Conservation (phyloP, 371 early-diverging fungal species). For the Mucor sp. region DNA sequence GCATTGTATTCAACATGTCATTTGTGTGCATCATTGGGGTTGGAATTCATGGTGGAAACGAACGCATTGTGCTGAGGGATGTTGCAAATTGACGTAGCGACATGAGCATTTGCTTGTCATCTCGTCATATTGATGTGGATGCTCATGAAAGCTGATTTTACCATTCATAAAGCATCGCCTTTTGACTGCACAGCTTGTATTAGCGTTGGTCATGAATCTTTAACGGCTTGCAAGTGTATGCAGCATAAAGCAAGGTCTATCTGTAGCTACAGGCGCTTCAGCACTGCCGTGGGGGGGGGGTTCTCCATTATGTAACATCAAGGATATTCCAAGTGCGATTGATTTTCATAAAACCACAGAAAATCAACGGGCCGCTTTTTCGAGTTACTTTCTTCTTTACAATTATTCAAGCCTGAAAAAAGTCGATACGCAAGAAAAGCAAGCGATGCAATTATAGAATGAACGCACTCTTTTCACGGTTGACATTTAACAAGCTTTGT, state of each 20-base stretch:
- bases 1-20: neutral
- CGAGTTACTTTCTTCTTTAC: neutral
- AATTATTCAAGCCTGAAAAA: neutral
- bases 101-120: neutral
- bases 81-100: neutral
- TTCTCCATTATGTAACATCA: neutral
- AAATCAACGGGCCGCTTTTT: neutral
- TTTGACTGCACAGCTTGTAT: neutral
- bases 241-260: neutral
- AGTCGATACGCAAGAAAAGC: neutral
- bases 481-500: slow-evolving; percentile 33
- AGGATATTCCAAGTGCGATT: neutral
- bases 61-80: neutral
- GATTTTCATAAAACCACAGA: neutral
- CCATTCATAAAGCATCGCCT: neutral
- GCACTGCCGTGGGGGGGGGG: too few relatives aligned
- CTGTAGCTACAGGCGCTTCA: too few relatives aligned
- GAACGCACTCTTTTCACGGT: neutral
- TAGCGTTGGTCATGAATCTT: neutral
- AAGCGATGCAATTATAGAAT: slow-evolving; percentile 7
- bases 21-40: neutral
- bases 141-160: neutral
- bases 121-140: neutral
- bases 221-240: neutral
- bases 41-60: neutral